Conservation (phyloP, 805 yeast genomes). For the Kluyveromyces starmeri region DNA sequence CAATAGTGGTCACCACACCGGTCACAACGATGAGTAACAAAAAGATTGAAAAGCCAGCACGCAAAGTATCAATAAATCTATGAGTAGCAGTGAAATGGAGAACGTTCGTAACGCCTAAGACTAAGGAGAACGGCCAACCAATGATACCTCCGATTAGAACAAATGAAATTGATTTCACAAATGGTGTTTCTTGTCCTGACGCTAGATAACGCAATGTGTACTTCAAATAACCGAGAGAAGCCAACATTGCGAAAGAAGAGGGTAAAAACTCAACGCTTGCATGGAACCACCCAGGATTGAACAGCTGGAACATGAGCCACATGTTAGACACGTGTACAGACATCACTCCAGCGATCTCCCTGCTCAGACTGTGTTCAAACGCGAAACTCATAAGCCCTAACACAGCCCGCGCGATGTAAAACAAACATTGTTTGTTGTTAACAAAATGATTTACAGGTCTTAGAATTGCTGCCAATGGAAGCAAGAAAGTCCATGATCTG, state of each 20-base stretch:
- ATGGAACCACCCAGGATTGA: constrained; percentile 79
- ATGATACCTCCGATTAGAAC: constrained; percentile 56
- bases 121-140: constrained; percentile 88
- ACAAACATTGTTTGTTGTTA: constrained; percentile 24
- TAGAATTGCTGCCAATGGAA: constrained; percentile 32
- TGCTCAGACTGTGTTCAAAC: constrained; percentile 37
- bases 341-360: constrained; percentile 17
- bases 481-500: constrained; percentile 72
- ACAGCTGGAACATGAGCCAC: constrained; percentile 53
- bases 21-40: constrained; percentile 15
- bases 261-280: constrained; percentile 84
- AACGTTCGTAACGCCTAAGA: constrained; percentile 53
- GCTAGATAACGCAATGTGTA: constrained; percentile 23
- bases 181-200: constrained; percentile 14
- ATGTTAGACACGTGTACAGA: constrained; percentile 37
- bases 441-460: constrained; percentile 16
- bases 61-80: constrained; percentile 18
- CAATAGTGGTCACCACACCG: constrained; percentile 31
- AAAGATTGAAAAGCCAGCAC: constrained; percentile 22
- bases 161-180: constrained; percentile 21
- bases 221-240: constrained; percentile 27
- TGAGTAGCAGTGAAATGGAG: constrained; percentile 28
- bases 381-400: constrained; percentile 21
- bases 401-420: constrained; percentile 19
- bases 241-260: constrained; percentile 62